Conservation (phyloP, 75 land plant species). For the Pseudotsuga menziesii region DNA sequence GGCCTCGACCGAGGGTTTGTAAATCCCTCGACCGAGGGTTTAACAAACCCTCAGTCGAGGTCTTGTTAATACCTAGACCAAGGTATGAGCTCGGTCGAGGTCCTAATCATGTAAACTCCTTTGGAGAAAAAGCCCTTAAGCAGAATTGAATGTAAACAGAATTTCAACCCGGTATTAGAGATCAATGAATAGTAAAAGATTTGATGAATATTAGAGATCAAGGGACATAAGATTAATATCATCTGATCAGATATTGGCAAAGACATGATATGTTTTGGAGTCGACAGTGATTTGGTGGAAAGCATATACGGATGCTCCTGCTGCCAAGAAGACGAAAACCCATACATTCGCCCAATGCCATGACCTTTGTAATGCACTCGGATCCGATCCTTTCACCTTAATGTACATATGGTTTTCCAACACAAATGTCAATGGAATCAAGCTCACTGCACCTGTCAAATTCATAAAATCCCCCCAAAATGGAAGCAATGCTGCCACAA, state of each 20-base stretch:
- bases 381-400: slow-evolving; percentile 1
- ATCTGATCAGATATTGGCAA: slow-evolving; percentile 53
- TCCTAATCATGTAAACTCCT: too few relatives aligned
- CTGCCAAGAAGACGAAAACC: slow-evolving; percentile 38
- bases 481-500: slow-evolving; percentile 60
- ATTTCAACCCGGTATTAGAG: too few relatives aligned
- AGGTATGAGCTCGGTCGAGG: too few relatives aligned
- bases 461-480: slow-evolving; percentile 80
- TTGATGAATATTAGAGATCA: too few relatives aligned
- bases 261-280: slow-evolving; percentile 56
- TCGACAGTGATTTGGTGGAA: slow-evolving; percentile 55
- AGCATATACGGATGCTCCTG: slow-evolving; percentile 45
- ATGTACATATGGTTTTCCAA: slow-evolving; percentile 80
- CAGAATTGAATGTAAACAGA: too few relatives aligned
- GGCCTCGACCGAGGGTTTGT: too few relatives aligned
- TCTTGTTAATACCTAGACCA: too few relatives aligned
- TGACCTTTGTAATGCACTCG: slow-evolving; percentile 26
- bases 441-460: slow-evolving; percentile 68
- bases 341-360: slow-evolving; percentile 80
- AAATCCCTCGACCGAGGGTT: too few relatives aligned
- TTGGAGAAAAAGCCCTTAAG: too few relatives aligned
- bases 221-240: too few relatives aligned
- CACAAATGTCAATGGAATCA: slow-evolving; percentile 74
- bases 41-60: too few relatives aligned
- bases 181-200: too few relatives aligned